Evolutionary conservation across 2,329 filamentous ascomycete species (phyloP), one percentile per base, ranked within the genome.

Genomic region (Aspergillus aculeatus): DNA sequence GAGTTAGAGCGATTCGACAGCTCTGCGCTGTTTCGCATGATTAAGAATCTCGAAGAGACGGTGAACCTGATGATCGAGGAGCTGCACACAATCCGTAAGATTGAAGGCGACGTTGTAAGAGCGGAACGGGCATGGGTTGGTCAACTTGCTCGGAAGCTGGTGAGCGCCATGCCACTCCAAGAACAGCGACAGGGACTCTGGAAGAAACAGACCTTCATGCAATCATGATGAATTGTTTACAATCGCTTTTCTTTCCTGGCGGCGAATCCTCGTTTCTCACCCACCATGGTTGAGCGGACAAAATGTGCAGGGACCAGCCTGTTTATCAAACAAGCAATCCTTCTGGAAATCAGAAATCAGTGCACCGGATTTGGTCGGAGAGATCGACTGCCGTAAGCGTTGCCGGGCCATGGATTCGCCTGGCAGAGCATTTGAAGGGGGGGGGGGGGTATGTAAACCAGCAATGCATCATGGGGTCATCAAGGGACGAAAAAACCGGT

Each of bases 61-160:
- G 60, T 73, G 29, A 63, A 62, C 26, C 64, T 73, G 24, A 77
- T 78, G 75, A 56, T 70, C 4, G 71, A 77, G 31, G 77, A 78
- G 58, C 62, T 78, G 52, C 68, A 68, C 12, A 64, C 66, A 19
- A 76, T 78, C 58, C 68, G 66, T 50, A 64, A 60, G n/a, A 71
- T 77, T 48, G 77, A 79, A 54, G 49, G 62, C 19, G 72, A 76
- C 19, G 58, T 76, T 23, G 66, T 77, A 50, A 65, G 62, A 38
- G 63, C 64, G n/a, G 77, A 79, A 62, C 70, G 68, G 51, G 58
- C 65, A 41, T 72, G 68, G 66, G 68, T 77, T 54, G 66, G 71
- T 55, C 64, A 67, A 29, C 64, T 70, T 21, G 70, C 72, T 19
- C 70, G 69, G 12, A 62, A 67, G 31, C 56, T 75, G 26, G 26